Percentiles rank a stretch among this genome's conserved stretches.
Evolutionary conservation across 2,329 filamentous ascomycete genomes (phyloP).

Genomic region (Pseudodiploospora longispora): DNA sequence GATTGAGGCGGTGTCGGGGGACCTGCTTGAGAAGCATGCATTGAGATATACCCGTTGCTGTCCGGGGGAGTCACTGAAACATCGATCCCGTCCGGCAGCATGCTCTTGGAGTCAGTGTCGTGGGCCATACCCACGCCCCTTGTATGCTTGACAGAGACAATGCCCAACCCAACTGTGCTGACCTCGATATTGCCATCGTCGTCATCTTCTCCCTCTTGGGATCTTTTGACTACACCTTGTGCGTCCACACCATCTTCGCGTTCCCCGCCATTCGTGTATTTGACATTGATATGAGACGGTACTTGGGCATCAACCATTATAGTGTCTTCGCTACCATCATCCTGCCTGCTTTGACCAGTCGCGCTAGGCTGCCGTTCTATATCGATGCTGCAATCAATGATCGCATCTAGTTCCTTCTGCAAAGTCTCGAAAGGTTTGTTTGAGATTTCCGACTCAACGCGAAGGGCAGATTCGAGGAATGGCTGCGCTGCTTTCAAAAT

Average conservation of each 20-base stretch:
- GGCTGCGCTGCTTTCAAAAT: conserved; percentile 80
- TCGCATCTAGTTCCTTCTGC: conserved; percentile 63
- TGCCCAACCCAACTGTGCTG: conserved; percentile 32
- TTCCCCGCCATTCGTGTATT: conserved; percentile 15
- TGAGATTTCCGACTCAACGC: conserved; percentile 73
- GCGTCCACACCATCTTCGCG: conserved; percentile 25
- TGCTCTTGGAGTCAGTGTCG: conserved; percentile 18
- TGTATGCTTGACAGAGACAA: conserved; percentile 12
- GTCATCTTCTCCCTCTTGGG: conserved; percentile 26
- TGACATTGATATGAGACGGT: conserved; percentile 39
- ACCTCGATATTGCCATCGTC: conserved; percentile 37
- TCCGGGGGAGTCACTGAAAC: conserved; percentile 39
- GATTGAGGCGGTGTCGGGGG: conserved; percentile 63
- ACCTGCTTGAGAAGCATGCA: conserved; percentile 24
- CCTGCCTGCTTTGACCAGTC: conserved; percentile 28
- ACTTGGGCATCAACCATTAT: conserved; percentile 44
- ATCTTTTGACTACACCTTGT: conserved; percentile 22
- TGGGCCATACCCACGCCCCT: conserved; percentile 11
- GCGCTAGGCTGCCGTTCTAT: conserved; percentile 34
- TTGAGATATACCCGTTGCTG: conserved; percentile 36
- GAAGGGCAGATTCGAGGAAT: conserved; percentile 64
- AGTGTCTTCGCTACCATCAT: conserved; percentile 35
- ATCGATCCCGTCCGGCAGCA: conserved; percentile 14
- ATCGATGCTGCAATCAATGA: conserved; percentile 62
- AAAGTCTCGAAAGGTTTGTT: conserved; percentile 62